phyloP scores from a whole-genome alignment of 2,329 filamentous ascomycete genomes.

The Penicillium freii region DNA sequence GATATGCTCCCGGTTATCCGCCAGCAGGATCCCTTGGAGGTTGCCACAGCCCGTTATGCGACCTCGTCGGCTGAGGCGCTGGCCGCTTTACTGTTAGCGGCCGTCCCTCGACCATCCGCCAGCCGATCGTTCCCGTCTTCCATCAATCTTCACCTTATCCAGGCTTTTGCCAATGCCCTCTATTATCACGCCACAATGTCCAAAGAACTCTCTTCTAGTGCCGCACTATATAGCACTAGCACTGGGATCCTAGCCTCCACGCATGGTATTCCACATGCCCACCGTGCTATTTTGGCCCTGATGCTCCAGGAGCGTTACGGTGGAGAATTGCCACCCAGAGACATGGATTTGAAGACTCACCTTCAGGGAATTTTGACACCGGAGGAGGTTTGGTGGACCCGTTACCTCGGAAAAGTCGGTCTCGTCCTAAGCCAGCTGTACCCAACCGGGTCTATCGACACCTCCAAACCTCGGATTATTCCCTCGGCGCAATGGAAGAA shows the following conservation, averaged over 20 bases:
- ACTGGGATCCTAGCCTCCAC: conserved; percentile 34
- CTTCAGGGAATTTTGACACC: conserved; percentile 30
- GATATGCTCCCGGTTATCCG: conserved; percentile 60
- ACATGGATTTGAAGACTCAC: conserved; percentile 29
- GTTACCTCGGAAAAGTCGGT: conserved; percentile 34
- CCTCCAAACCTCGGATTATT: conserved; percentile 26
- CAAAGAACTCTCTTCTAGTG: conserved; percentile 34
- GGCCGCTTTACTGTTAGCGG: conserved; percentile 47
- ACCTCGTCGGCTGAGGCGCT: conserved; percentile 47
- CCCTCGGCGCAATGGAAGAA: conserved; percentile 30
- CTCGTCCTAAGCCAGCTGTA: conserved; percentile 32
- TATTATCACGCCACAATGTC: conserved; percentile 33
- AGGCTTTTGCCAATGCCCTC: conserved; percentile 35
- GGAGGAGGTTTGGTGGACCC: conserved; percentile 39
- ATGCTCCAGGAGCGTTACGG: conserved; percentile 36
- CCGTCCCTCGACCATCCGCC: conserved; percentile 42
- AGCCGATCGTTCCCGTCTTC: conserved; percentile 25
- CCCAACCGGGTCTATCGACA: conserved; percentile 30
- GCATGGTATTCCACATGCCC: conserved; percentile 35
- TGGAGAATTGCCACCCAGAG: conserved; percentile 34
- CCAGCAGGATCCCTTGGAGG: conserved; percentile 64
- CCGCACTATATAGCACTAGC: conserved; percentile 34
- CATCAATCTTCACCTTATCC: conserved; percentile 28
- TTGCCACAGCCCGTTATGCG: conserved; percentile 56
- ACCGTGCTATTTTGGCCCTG: conserved; percentile 36